Percentiles rank a stretch among this genome's conserved stretches.
Evolutionary conservation across 73 alveolate genomes (phyloP).

Genomic region (Paramecium sonneborni): DNA sequence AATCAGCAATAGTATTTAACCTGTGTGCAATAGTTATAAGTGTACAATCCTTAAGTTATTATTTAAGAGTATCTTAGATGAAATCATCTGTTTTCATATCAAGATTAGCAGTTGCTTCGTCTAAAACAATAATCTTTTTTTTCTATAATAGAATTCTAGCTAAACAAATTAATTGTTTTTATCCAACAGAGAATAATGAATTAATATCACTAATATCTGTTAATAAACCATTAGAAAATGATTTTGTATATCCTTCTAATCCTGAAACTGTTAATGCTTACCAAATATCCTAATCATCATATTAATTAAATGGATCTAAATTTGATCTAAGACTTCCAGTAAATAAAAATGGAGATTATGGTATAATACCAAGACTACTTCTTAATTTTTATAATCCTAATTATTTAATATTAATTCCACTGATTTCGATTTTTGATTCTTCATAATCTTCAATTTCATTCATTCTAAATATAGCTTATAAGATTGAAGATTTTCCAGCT

Average conservation of each 20-base stretch:
- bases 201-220: conserved; percentile 51
- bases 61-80: conserved; percentile 79
- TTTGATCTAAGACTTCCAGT: conserved; percentile 78
- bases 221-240: conserved; percentile 2
- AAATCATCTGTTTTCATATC: conserved; percentile 90
- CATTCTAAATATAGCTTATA: conserved; percentile 67
- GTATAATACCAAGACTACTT: conserved; percentile 71
- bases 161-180: conserved; percentile 91
- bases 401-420: conserved; percentile 65
- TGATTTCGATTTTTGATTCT: conserved; percentile 69
- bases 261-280: conserved; percentile 67
- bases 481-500: conserved; percentile 94
- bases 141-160: conserved; percentile 88
- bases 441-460: conserved; percentile 59
- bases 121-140: conserved; percentile 89
- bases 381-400: conserved; percentile 79
- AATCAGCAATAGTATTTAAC: conserved; percentile 82
- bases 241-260: conserved; percentile 6
- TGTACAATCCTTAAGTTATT: conserved; percentile 80
- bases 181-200: conserved; percentile 84
- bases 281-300: conserved; percentile 67
- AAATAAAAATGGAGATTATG: conserved; percentile 81
- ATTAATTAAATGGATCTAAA: conserved; percentile 79
- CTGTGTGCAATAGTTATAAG: conserved; percentile 94
- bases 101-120: conserved; percentile 96